Conservation (phyloP, 2,329 filamentous ascomycete species). For the Akanthomyces lecanii region DNA sequence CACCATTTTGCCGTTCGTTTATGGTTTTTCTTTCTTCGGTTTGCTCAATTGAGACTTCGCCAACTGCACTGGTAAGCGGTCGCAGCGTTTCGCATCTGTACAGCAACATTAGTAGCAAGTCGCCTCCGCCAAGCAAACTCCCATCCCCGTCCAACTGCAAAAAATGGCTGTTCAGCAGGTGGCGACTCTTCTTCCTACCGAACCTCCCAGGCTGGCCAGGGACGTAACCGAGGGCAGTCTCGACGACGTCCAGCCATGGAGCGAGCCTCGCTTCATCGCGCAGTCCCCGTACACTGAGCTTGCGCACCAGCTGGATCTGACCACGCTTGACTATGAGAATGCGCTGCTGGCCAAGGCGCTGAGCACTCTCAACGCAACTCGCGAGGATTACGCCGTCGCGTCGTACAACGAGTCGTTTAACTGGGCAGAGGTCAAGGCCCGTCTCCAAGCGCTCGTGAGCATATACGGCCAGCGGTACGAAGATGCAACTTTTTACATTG, state of each 20-base stretch:
- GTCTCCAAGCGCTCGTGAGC: slow-evolving; percentile 49
- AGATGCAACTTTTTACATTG: slow-evolving; percentile 70
- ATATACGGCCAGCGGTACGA: slow-evolving; percentile 51
- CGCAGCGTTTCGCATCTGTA: slow-evolving; percentile 4
- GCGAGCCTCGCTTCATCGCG: slow-evolving; percentile 42
- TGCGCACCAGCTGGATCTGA: slow-evolving; percentile 69
- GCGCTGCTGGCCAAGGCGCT: slow-evolving; percentile 69
- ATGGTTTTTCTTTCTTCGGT: neutral
- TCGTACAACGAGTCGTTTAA: slow-evolving; percentile 74
- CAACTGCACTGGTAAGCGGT: neutral
- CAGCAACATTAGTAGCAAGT: neutral
- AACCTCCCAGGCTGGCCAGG: slow-evolving; percentile 25
- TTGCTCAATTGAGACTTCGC: neutral
- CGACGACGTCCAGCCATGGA: slow-evolving; percentile 24
- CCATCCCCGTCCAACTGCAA: neutral
- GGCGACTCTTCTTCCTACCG: slow-evolving; percentile 18
- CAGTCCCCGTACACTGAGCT: slow-evolving; percentile 72
- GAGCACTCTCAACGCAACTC: slow-evolving; percentile 56
- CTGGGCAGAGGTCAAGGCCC: slow-evolving; percentile 60
- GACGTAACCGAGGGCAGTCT: slow-evolving; percentile 21
- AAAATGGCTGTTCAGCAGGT: slow-evolving; percentile 12
- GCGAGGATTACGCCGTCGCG: slow-evolving; percentile 71
- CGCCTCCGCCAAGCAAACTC: neutral
- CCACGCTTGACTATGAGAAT: slow-evolving; percentile 60
- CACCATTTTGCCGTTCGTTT: neutral